A percentile compares a stretch with the other conserved stretches of the same genome.
Evolutionary conservation across 306 rosid genomes (phyloP).

Genomic region (Abrus precatorius): DNA sequence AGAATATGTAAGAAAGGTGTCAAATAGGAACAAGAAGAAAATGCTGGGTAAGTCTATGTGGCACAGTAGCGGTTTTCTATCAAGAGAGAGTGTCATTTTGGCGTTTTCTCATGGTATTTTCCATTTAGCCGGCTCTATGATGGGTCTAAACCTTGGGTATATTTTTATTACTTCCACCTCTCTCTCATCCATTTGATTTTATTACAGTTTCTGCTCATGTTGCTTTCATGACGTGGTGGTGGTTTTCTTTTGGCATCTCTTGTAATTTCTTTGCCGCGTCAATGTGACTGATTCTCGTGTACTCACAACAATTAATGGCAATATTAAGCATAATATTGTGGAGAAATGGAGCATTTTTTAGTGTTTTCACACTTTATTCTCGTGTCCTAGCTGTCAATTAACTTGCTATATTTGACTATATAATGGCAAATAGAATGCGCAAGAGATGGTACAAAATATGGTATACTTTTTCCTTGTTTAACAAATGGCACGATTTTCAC

Average conservation of each 20-base stretch:
- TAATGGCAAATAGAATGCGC: conserved; percentile 40
- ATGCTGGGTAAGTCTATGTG: conserved; percentile 56
- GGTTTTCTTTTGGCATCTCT: conserved; percentile 29
- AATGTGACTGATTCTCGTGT: conserved; percentile 49
- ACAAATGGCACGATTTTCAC: conserved; percentile 22
- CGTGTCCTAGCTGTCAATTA: conserved; percentile 38
- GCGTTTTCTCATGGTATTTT: conserved; percentile 57
- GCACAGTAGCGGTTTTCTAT: conserved; percentile 53
- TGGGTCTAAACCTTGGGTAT: conserved; percentile 40
- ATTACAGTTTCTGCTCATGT: conserved; percentile 51
- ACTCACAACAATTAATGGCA: conserved; percentile 26
- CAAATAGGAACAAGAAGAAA: conserved; percentile 59
- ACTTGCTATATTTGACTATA: conserved; percentile 33
- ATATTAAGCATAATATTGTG: not conserved
- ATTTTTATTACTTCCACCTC: conserved; percentile 28
- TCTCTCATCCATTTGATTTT: conserved; percentile 41
- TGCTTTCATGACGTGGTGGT: conserved; percentile 48
- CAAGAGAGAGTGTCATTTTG: conserved; percentile 56
- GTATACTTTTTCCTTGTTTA: conserved; percentile 37
- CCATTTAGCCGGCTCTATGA: conserved; percentile 76
- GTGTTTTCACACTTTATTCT: conserved; percentile 38
- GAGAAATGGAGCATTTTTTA: not conserved
- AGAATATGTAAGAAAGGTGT: conserved; percentile 35
- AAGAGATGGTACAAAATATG: not conserved
- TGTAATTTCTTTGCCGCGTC: conserved; percentile 39